Conservation (phyloP, 1,284 basidiomycete genomes). For the Xerocomus nothofagi region DNA sequence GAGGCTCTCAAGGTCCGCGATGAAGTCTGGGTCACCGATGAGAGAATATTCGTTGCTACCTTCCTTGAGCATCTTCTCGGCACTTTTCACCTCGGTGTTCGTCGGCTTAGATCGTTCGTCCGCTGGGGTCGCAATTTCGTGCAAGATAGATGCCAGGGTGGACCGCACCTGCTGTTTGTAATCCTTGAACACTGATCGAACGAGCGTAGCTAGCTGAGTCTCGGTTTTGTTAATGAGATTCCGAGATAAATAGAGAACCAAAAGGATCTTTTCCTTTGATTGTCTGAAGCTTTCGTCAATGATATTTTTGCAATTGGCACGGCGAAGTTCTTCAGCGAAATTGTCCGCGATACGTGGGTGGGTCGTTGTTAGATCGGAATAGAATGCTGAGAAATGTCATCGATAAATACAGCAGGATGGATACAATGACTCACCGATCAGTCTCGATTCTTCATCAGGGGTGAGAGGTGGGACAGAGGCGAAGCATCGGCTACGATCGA, state of each 20-base stretch:
- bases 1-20: conserved; percentile 28
- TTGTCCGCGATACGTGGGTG: conserved; percentile 22
- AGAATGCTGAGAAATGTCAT: conserved; percentile 13
- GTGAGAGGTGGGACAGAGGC: conserved; percentile 14
- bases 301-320: conserved; percentile 20
- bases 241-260: conserved; percentile 19
- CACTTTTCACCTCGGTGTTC: conserved; percentile 7
- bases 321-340: conserved; percentile 23
- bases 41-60: conserved; percentile 17
- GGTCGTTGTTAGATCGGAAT: conserved; percentile 16
- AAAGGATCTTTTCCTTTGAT: conserved; percentile 29
- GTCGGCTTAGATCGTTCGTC: conserved; percentile 13
- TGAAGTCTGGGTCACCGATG: conserved; percentile 33
- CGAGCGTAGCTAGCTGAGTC: conserved; percentile 12
- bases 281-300: conserved; percentile 21
- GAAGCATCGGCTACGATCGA: conserved; percentile 23
- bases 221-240: conserved; percentile 17
- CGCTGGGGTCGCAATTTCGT: conserved; percentile 4
- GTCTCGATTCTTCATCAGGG: conserved; percentile 14
- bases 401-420: not conserved
- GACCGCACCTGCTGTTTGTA: conserved; percentile 10
- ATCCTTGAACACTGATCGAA: conserved; percentile 19
- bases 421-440: conserved; percentile 12
- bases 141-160: conserved; percentile 19
- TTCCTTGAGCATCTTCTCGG: conserved; percentile 28